Base-by-base conservation (phyloP, 2,329 filamentous ascomycete species). In the Ophiostoma sp. region DNA sequence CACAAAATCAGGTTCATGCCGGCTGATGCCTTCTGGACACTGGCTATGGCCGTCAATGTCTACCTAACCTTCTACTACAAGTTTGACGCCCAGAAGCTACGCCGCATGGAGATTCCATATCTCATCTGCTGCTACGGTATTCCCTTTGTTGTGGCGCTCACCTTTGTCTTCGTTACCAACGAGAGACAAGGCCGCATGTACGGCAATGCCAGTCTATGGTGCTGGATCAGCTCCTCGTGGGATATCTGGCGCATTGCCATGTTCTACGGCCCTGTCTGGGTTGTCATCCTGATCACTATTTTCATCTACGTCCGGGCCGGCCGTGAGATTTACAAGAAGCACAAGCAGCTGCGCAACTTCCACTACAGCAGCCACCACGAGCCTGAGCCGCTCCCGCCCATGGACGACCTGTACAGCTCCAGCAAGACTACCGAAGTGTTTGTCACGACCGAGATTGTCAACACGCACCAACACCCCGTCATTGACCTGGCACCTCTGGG, bases 11-110 rank as follows among this genome's bases (percentile, higher is more conserved):
- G 91, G 90, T 94, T 94, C 79, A 89, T 93, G 86, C 90, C 90
- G 1, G 91, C 92, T 5, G 92, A 94, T 82, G 89, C 91, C 0
- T 85, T 92, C 63, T 95, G 91, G 92, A 92, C 91, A 0, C 85
- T 95, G 74, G 90, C 91, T 71, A 96, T 97, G 93, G 92, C 93
- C 0, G 86, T 91, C 77, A 97, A 96, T 79, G 93, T 96, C 70
- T 93, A 93, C 80, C 82, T 95, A 17, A 94, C 93, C 0, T 94
- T 96, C 78, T 94, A 94, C 80, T 86, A 85, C 78, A 92, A 92
- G 75, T 95, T 90, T 77, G 89, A 92, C 74, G 88, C 90, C 0
- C 82, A 85, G 3, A 86, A 87, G 70, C 83, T 96, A 17, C 89
- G 89, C 12, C 85, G 82, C 61, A 86, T 95, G 79, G 93, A 96